These are phyloP conservation scores for Penicillium verrucosum DNA, from an alignment of 2,329 filamentous ascomycete genomes.

Conservation along the genomic window DNA sequence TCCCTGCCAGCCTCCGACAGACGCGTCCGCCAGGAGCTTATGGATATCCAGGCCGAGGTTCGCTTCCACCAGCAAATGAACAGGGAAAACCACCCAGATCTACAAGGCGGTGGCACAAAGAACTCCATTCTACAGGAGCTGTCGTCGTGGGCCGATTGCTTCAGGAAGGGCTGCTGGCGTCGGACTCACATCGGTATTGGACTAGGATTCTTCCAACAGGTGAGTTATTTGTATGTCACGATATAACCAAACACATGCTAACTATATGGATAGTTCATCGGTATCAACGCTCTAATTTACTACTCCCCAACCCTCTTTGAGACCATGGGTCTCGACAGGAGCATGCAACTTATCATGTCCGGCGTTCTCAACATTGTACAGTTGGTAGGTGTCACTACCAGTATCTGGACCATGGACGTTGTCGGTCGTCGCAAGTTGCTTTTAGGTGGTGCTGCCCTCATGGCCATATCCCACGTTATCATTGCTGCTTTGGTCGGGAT, in stretches of 20 bases:
- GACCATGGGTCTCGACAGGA: conserved; percentile 44
- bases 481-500: conserved; percentile 55
- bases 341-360: conserved; percentile 52
- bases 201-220: conserved; percentile 58
- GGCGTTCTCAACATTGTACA: conserved; percentile 54
- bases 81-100: conserved; percentile 38
- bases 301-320: conserved; percentile 61
- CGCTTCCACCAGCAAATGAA: conserved; percentile 50
- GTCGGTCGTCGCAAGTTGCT: conserved; percentile 49
- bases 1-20: conserved; percentile 49
- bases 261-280: conserved; percentile 39
- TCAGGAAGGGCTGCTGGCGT: conserved; percentile 50
- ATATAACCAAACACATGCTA: neutral
- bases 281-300: conserved; percentile 57
- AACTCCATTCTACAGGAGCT: conserved; percentile 48
- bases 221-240: conserved; percentile 12
- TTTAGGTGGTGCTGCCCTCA: conserved; percentile 45
- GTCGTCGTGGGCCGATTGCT: conserved; percentile 50
- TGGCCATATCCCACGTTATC: conserved; percentile 49
- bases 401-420: conserved; percentile 50
- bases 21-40: conserved; percentile 51
- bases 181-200: conserved; percentile 52
- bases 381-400: conserved; percentile 46
- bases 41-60: conserved; percentile 53
- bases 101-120: conserved; percentile 33